Evolutionary conservation across 2,329 filamentous ascomycete genomes (phyloP).

Genomic region (Beauveria brongniartii): DNA sequence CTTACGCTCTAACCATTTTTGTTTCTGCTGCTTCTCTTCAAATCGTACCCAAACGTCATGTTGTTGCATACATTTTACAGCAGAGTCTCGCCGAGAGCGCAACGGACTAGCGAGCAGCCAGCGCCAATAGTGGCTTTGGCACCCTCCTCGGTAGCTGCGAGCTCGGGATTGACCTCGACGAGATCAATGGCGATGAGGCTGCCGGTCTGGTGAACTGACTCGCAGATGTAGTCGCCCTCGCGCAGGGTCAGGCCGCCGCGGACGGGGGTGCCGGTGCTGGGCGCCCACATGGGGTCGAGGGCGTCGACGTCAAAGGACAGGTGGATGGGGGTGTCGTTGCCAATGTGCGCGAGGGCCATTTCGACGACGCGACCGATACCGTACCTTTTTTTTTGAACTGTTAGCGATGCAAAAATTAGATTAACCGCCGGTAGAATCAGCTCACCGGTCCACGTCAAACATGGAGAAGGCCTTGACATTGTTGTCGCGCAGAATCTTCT

Average conservation of each 20-base stretch:
- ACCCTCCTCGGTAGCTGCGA: slow-evolving; percentile 56
- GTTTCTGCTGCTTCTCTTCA: neutral
- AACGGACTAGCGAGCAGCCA: slow-evolving; percentile 84
- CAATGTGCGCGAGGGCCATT: slow-evolving; percentile 96
- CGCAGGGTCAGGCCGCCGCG: slow-evolving; percentile 86
- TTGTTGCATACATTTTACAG: slow-evolving; percentile 40
- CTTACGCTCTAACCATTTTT: neutral
- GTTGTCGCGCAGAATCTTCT: slow-evolving; percentile 79
- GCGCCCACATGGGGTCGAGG: slow-evolving; percentile 91
- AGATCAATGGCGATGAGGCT: slow-evolving; percentile 72
- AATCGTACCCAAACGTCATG: neutral
- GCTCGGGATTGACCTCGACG: slow-evolving; percentile 71
- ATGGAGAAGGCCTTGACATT: slow-evolving; percentile 95
- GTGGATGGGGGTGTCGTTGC: slow-evolving; percentile 90
- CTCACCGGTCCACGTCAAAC: slow-evolving; percentile 89
- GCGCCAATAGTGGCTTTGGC: slow-evolving; percentile 82
- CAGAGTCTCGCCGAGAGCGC: slow-evolving; percentile 84
- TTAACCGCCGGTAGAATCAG: neutral
- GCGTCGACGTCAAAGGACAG: slow-evolving; percentile 96
- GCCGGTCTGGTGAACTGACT: slow-evolving; percentile 73
- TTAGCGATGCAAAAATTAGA: slow-evolving; percentile 8
- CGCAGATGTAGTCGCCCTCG: slow-evolving; percentile 96
- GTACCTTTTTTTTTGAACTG: slow-evolving; percentile 47
- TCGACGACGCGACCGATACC: slow-evolving; percentile 95
- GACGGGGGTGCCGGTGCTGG: slow-evolving; percentile 90